These are phyloP conservation scores for Claviceps maximensis DNA, from an alignment of 2,329 filamentous ascomycete genomes.

Conservation along the genomic window DNA sequence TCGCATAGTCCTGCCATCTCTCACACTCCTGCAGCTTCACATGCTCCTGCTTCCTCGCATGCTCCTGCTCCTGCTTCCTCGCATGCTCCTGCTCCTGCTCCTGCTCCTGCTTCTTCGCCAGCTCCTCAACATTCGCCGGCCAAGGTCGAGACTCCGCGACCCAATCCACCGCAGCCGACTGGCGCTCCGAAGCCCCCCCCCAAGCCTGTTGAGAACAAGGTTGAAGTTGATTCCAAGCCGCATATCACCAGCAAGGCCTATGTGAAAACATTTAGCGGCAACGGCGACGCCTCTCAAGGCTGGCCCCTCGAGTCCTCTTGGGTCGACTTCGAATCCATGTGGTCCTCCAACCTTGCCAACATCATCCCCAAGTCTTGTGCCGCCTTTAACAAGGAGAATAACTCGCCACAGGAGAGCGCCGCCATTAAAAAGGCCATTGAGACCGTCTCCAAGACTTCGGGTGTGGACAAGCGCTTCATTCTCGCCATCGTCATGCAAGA, in stretches of 20 bases:
- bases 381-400: conserved; percentile 6
- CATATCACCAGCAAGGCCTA: neutral
- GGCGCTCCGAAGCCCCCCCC: neutral
- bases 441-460: conserved; percentile 13
- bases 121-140: too few species aligned
- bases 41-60: too few species aligned
- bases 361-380: conserved; percentile 7
- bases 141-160: neutral
- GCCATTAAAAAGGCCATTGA: conserved; percentile 21
- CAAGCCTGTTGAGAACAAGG: neutral
- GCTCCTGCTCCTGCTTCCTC: neutral
- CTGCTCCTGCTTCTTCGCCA: neutral
- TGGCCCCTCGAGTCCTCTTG: conserved; percentile 18
- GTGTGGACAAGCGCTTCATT: conserved; percentile 28
- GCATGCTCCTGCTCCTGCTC: neutral
- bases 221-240: neutral
- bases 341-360: conserved; percentile 9
- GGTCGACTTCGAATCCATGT: conserved; percentile 18
- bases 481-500: conserved; percentile 31
- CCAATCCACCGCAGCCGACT: neutral
- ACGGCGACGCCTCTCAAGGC: conserved; percentile 7
- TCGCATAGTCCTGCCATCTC: neutral
- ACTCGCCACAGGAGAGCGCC: conserved; percentile 11
- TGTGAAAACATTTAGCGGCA: neutral
- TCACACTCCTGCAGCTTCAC: too few species aligned